A percentile compares a stretch with the other conserved stretches of the same genome.
Evolutionary conservation across 345 rosid genomes (phyloP).

Genomic region (Corchorus capsularis): DNA sequence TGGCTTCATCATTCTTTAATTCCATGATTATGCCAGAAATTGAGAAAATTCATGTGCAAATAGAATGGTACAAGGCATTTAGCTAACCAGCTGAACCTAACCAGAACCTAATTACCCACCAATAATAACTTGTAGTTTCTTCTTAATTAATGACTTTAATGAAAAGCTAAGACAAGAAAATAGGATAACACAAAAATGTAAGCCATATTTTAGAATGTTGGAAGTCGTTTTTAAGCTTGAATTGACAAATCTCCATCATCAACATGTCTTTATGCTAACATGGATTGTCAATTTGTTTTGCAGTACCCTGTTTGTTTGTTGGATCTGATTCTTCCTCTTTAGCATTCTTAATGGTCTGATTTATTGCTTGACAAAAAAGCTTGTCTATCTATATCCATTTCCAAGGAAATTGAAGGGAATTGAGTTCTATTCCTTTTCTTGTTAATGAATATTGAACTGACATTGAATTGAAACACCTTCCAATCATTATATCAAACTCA

Average conservation of each 20-base stretch:
- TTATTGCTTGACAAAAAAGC: slow-evolving; percentile 3
- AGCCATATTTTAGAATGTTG: too few relatives aligned
- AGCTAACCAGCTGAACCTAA: too few relatives aligned
- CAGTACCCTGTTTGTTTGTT: neutral
- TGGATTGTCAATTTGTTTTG: neutral
- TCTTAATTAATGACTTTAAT: too few relatives aligned
- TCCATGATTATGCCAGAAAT: neutral
- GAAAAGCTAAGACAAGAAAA: too few relatives aligned
- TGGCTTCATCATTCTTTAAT: neutral
- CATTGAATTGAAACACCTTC: too few relatives aligned
- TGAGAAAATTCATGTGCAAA: too few relatives aligned
- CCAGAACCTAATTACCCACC: too few relatives aligned
- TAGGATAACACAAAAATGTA: too few relatives aligned
- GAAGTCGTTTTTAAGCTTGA: neutral
- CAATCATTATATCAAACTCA: too few relatives aligned
- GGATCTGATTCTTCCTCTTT: neutral
- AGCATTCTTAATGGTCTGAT: neutral
- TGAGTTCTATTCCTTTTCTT: neutral
- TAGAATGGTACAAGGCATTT: too few relatives aligned
- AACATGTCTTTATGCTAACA: neutral
- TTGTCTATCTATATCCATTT: neutral
- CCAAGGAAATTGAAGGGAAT: neutral
- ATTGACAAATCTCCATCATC: neutral
- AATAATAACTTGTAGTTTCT: too few relatives aligned
- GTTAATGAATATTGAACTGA: too few relatives aligned